Base-by-base conservation (phyloP, 805 yeast genomes). In the Candida qinlingensis region DNA sequence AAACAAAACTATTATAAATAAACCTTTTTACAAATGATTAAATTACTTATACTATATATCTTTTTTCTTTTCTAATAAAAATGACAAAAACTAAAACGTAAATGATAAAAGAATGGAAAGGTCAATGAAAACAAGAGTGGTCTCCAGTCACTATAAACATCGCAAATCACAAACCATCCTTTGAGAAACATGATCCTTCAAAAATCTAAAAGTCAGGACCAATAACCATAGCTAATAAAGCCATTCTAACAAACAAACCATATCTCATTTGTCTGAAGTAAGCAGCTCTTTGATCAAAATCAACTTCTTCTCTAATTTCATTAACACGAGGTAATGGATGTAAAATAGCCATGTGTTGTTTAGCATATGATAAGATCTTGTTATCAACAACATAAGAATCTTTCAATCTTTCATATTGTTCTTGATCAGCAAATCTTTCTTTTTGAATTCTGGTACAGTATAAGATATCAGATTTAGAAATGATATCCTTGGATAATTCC, bases 241-340 rank as follows among this genome's bases (percentile, higher is more conserved):
- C 99, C 99, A 94, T 94, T 79, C 99, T 90, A 42, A 95, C 96
- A 66, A 85, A 94, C 68, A 94, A 77, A 53, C 99, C 99, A 67
- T 94, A 92, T 70, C 96, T 86, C 99, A 94, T 94, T 77, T 94
- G 98, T 81, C 99, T 87, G 79, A 94, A 94, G 76, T 94, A 94
- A 51, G 99, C 98, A 56, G 99, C 98, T 70, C 99, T 87, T 71
- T 92, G 97, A 72, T 94, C 99, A 65, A 92, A 94, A 69, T 94
- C 99, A 63, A 94, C 98, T 74, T 94, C 99, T 73, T 91, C 98
- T 64, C 87, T 87, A 60, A 94, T 92, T 74, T 94, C 99, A 62
- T 82, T 85, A 56, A 89, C 91, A 71, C 99, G 87, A 67, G 99
- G 99, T 62, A 94, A 80, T 67, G 99, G 99, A 69, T 94, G 99